Percentiles rank a stretch among this genome's conserved stretches.
These are phyloP conservation scores for Luzula sylvatica DNA, from an alignment of 176 grass and related monocot species.

Conservation along the genomic window DNA sequence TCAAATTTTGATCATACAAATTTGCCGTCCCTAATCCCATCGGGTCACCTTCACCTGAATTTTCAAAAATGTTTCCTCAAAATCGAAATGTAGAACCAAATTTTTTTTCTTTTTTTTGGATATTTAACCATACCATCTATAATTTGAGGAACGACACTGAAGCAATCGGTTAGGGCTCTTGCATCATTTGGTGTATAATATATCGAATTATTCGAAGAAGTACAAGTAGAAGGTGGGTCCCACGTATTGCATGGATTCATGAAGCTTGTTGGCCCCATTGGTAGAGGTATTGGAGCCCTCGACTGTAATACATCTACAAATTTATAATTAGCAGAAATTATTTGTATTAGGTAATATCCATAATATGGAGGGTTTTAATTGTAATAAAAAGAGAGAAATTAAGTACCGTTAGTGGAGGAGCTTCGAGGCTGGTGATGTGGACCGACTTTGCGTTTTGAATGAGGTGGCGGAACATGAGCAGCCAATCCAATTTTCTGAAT, in stretches of 20 bases:
- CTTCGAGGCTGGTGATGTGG: slow-evolving; percentile 20
- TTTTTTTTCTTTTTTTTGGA: too few relatives aligned
- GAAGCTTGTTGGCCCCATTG: background rate
- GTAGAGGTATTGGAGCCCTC: slow-evolving; percentile 11
- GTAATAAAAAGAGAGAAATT: background rate
- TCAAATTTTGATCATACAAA: slow-evolving; percentile 21
- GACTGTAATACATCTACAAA: slow-evolving; percentile 25
- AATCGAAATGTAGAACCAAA: too few relatives aligned
- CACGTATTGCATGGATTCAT: slow-evolving; percentile 20
- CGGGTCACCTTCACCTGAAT: slow-evolving; percentile 15
- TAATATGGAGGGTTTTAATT: background rate
- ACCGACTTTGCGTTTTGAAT: slow-evolving; percentile 32
- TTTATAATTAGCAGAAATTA: too few relatives aligned
- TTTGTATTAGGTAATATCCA: background rate
- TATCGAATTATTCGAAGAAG: background rate
- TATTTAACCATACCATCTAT: slow-evolving; percentile 12
- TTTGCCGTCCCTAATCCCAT: background rate
- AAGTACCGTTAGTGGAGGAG: slow-evolving; percentile 2
- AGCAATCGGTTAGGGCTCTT: slow-evolving; percentile 7
- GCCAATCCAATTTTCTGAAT: slow-evolving; percentile 68
- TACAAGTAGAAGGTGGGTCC: slow-evolving; percentile 19
- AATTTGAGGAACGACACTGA: slow-evolving; percentile 4
- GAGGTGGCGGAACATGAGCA: slow-evolving; percentile 55
- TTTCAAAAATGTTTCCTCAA: background rate
- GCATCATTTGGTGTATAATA: slow-evolving; percentile 15